Base-by-base conservation (phyloP, 2,329 filamentous ascomycete species). In the Penicillium nordicum region DNA sequence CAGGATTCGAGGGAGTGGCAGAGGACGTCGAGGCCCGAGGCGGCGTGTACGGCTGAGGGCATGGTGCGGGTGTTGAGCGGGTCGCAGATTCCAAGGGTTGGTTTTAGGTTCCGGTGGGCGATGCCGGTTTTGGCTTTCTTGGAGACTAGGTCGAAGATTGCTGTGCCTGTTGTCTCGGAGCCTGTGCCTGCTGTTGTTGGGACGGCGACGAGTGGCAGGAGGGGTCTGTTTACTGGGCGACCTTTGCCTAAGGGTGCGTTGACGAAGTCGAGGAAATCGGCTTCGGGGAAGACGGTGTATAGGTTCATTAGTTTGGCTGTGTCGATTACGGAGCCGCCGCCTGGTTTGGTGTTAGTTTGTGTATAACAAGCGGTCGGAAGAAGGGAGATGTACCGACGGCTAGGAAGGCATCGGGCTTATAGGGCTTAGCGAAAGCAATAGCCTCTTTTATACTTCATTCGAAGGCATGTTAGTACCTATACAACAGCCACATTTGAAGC, bases 281-380 rank as follows among this genome's bases (percentile, higher is more conserved):
- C 93, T 8, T 97, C 89, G 0, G 92, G 92, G 71, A 92, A 97
- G 60, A 85, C 87, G 0, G 88, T 89, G 77, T 97, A 97, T 0
- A 99, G 82, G 71, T 99, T 99, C 92, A 99, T 97, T 55, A 99
- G 82, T 76, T 99, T 99, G 53, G 94, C 93, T 0, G 94, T 99
- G 76, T 99, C 94, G 64, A 99, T 99, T 63, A 97, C 94, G 38
- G 91, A 96, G 37, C 94, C 94, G 65, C 92, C 88, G 18, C 83
- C 74, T 76, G 34, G 25, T 53, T 12, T 40, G 6, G 11, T 18
- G 57, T 58, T 68, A 58, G 41, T 40, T 46, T 43, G 16, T 32
- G 12, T 5, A 40, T 32, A 29, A n/a, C 29, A 10, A 29, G 14
- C 14, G 9, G 11, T 11, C 16, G 10, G 25, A 25, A 23, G 18